Evolutionary conservation across 768 basidiomycete species (phyloP).

Genomic region (Pulveroboletus sp.): DNA sequence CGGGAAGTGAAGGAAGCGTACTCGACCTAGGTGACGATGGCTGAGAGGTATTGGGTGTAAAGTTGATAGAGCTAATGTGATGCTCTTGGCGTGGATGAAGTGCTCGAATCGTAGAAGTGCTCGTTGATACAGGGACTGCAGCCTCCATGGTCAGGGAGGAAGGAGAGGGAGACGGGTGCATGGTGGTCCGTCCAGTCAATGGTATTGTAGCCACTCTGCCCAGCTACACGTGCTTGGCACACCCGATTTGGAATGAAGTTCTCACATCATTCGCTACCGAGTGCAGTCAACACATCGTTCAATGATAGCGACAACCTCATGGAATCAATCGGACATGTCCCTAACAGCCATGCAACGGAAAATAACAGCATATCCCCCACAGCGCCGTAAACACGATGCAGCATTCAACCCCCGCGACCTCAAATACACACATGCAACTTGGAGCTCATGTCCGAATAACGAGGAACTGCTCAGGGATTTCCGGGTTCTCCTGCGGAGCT

Average conservation of each 20-base stretch:
- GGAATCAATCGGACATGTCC: too few relatives aligned
- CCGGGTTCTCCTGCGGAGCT: conserved; percentile 55
- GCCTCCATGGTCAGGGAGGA: conserved; percentile 24
- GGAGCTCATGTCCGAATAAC: conserved; percentile 44
- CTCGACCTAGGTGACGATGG: conserved; percentile 48
- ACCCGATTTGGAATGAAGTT: conserved; percentile 3
- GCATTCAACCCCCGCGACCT: neutral
- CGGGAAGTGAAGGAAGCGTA: conserved; percentile 51
- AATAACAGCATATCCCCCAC: neutral
- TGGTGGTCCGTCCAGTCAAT: neutral
- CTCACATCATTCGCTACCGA: neutral
- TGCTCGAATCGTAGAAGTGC: conserved; percentile 38
- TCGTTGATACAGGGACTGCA: conserved; percentile 25
- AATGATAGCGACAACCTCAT: neutral
- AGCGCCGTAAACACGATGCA: neutral
- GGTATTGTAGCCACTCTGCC: conserved; percentile 11
- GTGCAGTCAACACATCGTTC: neutral
- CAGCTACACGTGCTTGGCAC: conserved; percentile 32
- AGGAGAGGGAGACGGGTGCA: neutral
- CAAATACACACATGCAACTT: neutral
- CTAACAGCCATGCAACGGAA: too few relatives aligned
- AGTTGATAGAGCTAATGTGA: neutral
- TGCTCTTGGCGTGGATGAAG: conserved; percentile 26
- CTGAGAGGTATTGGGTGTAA: conserved; percentile 28
- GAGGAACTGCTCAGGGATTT: conserved; percentile 68